Conservation (phyloP, 2,329 filamentous ascomycete genomes). For the Metarhizium anisopliae region DNA sequence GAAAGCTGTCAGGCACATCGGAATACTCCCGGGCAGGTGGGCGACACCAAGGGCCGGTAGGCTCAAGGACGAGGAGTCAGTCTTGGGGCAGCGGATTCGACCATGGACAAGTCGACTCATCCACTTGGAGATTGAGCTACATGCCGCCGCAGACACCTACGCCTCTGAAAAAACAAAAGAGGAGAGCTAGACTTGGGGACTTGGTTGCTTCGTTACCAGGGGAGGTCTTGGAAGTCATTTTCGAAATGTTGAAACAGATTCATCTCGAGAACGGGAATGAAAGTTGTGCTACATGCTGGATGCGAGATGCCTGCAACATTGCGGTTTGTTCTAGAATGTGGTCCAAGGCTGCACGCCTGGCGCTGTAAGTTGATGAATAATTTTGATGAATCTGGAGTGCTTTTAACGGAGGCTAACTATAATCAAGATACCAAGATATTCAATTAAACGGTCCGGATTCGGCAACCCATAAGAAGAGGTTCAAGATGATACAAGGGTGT, state of each 20-base stretch:
- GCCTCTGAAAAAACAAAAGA: constrained; percentile 5
- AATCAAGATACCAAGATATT: constrained; percentile 45
- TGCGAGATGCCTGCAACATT: constrained; percentile 48
- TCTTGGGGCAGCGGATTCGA: constrained; percentile 29
- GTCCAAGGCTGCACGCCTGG: constrained; percentile 39
- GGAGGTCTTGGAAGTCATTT: constrained; percentile 50
- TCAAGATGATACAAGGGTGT: constrained; percentile 42
- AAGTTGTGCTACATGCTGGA: constrained; percentile 57
- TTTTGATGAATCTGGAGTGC: background rate
- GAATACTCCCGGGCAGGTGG: background rate
- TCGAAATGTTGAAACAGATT: constrained; percentile 40
- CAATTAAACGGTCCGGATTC: constrained; percentile 51
- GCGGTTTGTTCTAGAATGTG: constrained; percentile 42
- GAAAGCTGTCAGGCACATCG: constrained; percentile 21
- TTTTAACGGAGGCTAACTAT: background rate
- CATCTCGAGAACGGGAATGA: constrained; percentile 39
- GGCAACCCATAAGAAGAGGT: constrained; percentile 44
- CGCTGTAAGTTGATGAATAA: constrained; percentile 33
- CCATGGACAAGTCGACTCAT: constrained; percentile 30
- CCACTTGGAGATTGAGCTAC: constrained; percentile 6
- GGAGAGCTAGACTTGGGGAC: constrained; percentile 32
- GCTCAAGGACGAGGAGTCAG: constrained; percentile 16
- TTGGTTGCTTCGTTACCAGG: constrained; percentile 46
- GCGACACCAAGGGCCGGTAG: constrained; percentile 15
- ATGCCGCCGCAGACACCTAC: constrained; percentile 5